Evolutionary conservation across 139 green algal species (phyloP), one percentile per base, ranked within the genome.

Genomic region (Nannochloris sp.): DNA sequence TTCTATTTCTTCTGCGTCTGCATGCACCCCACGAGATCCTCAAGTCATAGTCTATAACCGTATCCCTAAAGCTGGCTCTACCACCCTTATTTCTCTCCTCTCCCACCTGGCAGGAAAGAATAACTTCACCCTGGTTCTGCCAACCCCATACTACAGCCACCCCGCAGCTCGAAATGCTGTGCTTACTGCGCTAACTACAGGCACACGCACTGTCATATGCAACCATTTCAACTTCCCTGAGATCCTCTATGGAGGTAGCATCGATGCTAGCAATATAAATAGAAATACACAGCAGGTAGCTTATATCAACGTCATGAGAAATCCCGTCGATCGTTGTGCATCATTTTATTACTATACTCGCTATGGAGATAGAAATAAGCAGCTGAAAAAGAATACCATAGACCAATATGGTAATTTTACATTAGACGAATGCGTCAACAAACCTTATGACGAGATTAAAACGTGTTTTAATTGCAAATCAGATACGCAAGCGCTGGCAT

Each of bases 141-240:
- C 56, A 14, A 38, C 36, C 29, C 34, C 37, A 29, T 25, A 65
- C 19, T 55, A 54, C 39, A 51, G 19, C 42, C 42, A 19, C 42
- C 19, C 42, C 19, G 42, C 42, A 51, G 42, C 42, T 19, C 42
- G 19, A 19, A 12, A 65, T 36, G 9, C 33, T 39, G 44, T 54
- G 0, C 13, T 4, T 35, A 36, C 9, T 19, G 59, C 59, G 9
- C 23, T 65, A 6, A 37, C 35, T 9, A 39, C 59, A 10, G 32
- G 32, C 15, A 53, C 13, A 35, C 25, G 39, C 14, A 65, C 59
- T n/a, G 59, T 65, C 14, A 37, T 65, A 38, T 30, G 25, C 5
- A 13, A 65, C 14, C 59, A 65, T 27, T 65, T 65, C 29, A 15
- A 65, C 59, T 65, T 54, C 51, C 59, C 59, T 27, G 59, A 65